A percentile compares a stretch with the other conserved stretches of the same genome.
phyloP scores from a whole-genome alignment of 139 green algal species.

The Auxenochlorella pyrenoidosa region DNA sequence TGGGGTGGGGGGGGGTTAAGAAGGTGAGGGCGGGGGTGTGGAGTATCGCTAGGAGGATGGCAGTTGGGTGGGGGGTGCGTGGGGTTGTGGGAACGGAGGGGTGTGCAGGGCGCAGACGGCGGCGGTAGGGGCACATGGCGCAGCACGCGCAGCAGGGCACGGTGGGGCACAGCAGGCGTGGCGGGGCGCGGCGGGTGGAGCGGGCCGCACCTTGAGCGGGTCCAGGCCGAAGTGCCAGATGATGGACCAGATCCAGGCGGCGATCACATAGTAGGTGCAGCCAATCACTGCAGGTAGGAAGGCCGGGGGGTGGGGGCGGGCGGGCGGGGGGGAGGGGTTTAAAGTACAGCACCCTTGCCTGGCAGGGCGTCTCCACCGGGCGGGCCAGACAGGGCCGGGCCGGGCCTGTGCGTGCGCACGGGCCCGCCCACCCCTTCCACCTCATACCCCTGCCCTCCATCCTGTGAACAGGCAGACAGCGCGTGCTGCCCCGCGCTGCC shows the following conservation, averaged over 20 bases:
- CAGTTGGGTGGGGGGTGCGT: too few relatives aligned
- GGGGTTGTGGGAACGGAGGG: not conserved
- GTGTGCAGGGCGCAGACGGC: not conserved
- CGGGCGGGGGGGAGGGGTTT: not conserved
- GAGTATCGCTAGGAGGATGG: not conserved
- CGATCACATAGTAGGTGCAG: constrained; percentile 81
- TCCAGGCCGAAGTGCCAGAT: constrained; percentile 83
- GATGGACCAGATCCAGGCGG: constrained; percentile 81
- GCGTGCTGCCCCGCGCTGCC: too few relatives aligned
- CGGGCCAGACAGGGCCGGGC: too few relatives aligned
- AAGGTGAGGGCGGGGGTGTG: too few relatives aligned
- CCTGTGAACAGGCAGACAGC: too few relatives aligned
- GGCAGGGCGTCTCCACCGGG: too few relatives aligned
- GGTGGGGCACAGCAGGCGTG: not conserved
- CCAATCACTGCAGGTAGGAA: constrained; percentile 58
- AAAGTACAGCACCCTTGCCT: too few relatives aligned
- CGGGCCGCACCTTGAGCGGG: constrained; percentile 19
- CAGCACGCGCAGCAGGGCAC: not conserved
- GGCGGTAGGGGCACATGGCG: not conserved
- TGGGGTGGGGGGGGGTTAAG: too few relatives aligned
- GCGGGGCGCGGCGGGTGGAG: not conserved
- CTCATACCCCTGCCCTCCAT: too few relatives aligned
- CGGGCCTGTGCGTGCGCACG: too few relatives aligned
- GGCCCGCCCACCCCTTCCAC: too few relatives aligned
- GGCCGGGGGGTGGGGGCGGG: not conserved